Evolutionary conservation across 306 rosid genomes (phyloP).

Genomic region (Acacia confusa): DNA sequence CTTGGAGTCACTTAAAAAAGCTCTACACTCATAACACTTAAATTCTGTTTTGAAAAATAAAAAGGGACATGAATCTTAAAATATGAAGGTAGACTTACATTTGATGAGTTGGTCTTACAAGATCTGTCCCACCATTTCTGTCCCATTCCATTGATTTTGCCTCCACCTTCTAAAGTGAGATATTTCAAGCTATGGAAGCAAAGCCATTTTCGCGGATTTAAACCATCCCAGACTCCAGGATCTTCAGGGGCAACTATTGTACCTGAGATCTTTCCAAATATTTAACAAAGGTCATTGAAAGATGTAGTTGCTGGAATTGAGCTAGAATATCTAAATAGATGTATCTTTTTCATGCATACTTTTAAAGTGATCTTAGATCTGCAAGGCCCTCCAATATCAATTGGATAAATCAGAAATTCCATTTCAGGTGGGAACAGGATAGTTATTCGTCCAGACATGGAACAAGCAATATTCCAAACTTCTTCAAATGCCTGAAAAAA

Average conservation of each 20-base stretch:
- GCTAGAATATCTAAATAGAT: neutral
- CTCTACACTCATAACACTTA: neutral
- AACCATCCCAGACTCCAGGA: conserved; percentile 53
- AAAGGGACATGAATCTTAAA: conserved; percentile 13
- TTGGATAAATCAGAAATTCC: conserved; percentile 6
- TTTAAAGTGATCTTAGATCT: conserved; percentile 2
- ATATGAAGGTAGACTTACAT: conserved; percentile 34
- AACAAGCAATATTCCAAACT: conserved; percentile 1
- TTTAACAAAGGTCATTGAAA: conserved; percentile 15
- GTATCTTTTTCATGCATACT: conserved; percentile 36
- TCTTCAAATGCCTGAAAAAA: neutral
- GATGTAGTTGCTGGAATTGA: neutral
- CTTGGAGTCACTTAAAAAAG: conserved; percentile 19
- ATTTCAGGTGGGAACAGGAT: neutral
- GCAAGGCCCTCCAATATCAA: conserved; percentile 10
- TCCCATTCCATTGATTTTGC: conserved; percentile 66
- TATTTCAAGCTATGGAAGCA: conserved; percentile 60
- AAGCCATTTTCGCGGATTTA: conserved; percentile 58
- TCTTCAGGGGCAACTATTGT: conserved; percentile 55
- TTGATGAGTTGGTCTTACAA: conserved; percentile 57
- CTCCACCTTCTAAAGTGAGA: conserved; percentile 63
- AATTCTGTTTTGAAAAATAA: neutral
- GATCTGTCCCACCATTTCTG: conserved; percentile 72
- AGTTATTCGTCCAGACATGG: neutral
- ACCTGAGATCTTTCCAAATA: conserved; percentile 49